Percentiles rank a stretch among this genome's conserved stretches.
phyloP scores from a whole-genome alignment of 108 stramenopile species.

The Cyclotella kingstonii region DNA sequence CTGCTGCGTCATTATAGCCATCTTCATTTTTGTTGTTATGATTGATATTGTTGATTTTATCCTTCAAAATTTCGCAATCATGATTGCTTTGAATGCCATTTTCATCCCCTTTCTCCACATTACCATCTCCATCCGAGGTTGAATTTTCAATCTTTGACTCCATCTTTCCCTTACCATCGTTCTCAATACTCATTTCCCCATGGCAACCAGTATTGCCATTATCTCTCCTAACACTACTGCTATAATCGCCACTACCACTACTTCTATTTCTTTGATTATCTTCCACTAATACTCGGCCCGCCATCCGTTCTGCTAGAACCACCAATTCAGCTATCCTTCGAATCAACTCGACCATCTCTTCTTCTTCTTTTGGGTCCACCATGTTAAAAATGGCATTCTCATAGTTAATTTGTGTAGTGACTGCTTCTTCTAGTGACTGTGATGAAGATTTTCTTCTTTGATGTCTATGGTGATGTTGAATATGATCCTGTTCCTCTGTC shows the following conservation, averaged over 20 bases:
- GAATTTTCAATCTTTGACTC: too few relatives aligned
- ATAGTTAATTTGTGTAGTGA: slow-evolving; percentile 14
- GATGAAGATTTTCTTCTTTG: not conserved
- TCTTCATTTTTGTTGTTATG: not conserved
- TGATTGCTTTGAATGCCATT: too few relatives aligned
- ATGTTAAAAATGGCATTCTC: slow-evolving; percentile 18
- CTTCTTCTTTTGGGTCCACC: slow-evolving; percentile 34
- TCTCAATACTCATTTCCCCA: too few relatives aligned
- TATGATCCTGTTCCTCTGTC: too few relatives aligned
- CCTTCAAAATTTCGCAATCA: too few relatives aligned
- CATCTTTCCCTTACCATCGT: too few relatives aligned
- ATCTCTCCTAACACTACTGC: not conserved
- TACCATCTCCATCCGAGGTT: slow-evolving; percentile 2
- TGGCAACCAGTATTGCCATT: too few relatives aligned
- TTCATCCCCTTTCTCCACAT: slow-evolving; percentile 7
- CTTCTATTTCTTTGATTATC: slow-evolving; percentile 17
- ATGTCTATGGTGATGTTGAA: too few relatives aligned
- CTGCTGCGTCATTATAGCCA: slow-evolving; percentile 12
- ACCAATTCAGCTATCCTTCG: slow-evolving; percentile 78
- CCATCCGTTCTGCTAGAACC: slow-evolving; percentile 57
- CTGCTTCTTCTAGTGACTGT: not conserved
- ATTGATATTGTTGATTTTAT: too few relatives aligned
- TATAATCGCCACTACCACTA: not conserved
- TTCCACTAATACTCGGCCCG: slow-evolving; percentile 29
- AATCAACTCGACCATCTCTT: slow-evolving; percentile 64